These are phyloP conservation scores for Cutaneotrichosporon curvatum DNA, from an alignment of 1,284 basidiomycete species.

Conservation along the genomic window DNA sequence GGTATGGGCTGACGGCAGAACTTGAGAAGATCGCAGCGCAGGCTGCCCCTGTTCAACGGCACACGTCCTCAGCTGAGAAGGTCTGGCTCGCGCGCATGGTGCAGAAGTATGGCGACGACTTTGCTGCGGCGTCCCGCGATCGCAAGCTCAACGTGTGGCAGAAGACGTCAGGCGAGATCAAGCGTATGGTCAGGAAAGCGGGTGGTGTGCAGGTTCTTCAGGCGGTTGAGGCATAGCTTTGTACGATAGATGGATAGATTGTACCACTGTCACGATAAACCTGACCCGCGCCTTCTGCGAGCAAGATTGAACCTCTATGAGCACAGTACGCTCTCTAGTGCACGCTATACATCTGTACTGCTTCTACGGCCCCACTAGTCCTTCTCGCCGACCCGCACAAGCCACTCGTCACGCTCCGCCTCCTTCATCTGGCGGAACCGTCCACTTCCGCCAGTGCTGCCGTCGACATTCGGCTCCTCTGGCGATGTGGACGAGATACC, in stretches of 20 bases:
- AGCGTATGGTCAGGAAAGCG: constrained; percentile 42
- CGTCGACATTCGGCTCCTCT: constrained; percentile 32
- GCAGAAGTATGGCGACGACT: constrained; percentile 63
- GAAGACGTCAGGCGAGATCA: constrained; percentile 76
- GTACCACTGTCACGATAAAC: not conserved
- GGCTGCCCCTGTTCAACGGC: constrained; percentile 51
- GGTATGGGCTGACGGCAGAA: constrained; percentile 27
- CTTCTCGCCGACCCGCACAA: constrained; percentile 88
- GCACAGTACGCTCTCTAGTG: not conserved
- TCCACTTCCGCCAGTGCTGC: constrained; percentile 52
- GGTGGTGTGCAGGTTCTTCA: constrained; percentile 24
- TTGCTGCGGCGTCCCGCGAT: constrained; percentile 72
- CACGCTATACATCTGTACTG: not conserved
- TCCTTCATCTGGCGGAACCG: constrained; percentile 76
- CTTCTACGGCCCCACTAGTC: constrained; percentile 52
- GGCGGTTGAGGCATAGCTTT: constrained; percentile 1
- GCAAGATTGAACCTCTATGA: too few relatives aligned
- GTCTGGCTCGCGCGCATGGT: constrained; percentile 64
- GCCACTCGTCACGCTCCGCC: constrained; percentile 73
- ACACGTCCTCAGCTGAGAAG: constrained; percentile 63
- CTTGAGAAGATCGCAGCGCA: constrained; percentile 38
- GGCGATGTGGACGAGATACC: constrained; percentile 46
- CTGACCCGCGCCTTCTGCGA: too few relatives aligned
- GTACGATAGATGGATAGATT: not conserved
- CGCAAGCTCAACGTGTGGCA: constrained; percentile 74